Evolutionary conservation across 208 protist genomes (phyloP).

Genomic region (Blechomonas ayalai): DNA sequence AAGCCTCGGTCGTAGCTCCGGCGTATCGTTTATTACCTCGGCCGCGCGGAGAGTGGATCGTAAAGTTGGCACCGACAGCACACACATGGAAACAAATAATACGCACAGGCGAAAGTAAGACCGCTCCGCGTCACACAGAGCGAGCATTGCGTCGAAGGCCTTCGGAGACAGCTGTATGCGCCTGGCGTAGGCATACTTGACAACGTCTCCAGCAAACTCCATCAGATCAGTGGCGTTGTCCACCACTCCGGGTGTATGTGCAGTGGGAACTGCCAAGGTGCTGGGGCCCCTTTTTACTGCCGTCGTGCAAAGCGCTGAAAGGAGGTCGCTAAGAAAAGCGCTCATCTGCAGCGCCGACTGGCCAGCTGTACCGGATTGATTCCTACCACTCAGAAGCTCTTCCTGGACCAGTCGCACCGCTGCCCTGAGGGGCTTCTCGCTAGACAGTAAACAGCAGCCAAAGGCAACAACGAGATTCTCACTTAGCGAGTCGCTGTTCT

Average conservation of each 20-base stretch:
- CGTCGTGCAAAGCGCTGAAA: constrained; percentile 39
- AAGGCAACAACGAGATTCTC: constrained; percentile 49
- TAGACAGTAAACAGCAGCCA: constrained; percentile 53
- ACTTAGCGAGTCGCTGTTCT: constrained; percentile 24
- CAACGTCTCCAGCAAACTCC: constrained; percentile 46
- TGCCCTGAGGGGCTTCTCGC: constrained; percentile 11
- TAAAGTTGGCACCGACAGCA: constrained; percentile 49
- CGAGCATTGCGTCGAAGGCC: constrained; percentile 57
- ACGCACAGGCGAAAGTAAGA: constrained; percentile 49
- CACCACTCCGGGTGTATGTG: too few species aligned
- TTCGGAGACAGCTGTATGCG: constrained; percentile 28
- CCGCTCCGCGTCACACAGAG: constrained; percentile 29
- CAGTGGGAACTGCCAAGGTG: too few species aligned
- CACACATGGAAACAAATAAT: constrained; percentile 65
- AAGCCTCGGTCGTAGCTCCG: constrained; percentile 2
- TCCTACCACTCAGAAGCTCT: constrained; percentile 58
- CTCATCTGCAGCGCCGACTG: constrained; percentile 27
- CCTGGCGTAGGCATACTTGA: constrained; percentile 55
- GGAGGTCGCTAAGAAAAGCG: constrained; percentile 75
- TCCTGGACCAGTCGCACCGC: constrained; percentile 50
- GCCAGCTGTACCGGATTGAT: constrained; percentile 7
- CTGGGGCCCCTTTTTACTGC: too few species aligned
- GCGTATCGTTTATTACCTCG: constrained; percentile 32
- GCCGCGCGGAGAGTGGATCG: constrained; percentile 32
- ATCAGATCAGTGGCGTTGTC: constrained; percentile 17